A percentile compares a stretch with the other conserved stretches of the same genome.
These are phyloP conservation scores for Aspergillus spinulosporus DNA, from an alignment of 2,329 filamentous ascomycete species.

Conservation along the genomic window DNA sequence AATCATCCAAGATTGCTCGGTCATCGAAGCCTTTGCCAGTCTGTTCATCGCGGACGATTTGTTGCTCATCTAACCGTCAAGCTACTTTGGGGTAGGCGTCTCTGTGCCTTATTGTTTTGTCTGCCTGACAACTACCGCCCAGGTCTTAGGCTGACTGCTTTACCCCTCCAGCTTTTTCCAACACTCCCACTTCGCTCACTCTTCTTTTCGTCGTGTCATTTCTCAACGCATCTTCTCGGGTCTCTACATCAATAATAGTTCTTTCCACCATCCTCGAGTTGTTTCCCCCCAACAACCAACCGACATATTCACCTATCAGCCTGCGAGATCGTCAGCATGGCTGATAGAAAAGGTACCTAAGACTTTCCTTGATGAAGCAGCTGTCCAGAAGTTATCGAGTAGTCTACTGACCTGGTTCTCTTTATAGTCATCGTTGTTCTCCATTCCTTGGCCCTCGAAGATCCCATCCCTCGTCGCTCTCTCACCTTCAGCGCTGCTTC, in stretches of 20 bases:
- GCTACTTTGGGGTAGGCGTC: not conserved
- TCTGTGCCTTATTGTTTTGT: constrained; percentile 1
- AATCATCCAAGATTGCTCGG: not conserved
- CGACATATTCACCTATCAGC: not conserved
- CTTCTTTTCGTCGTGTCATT: not conserved
- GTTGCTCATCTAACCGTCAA: not conserved
- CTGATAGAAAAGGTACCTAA: constrained; percentile 27
- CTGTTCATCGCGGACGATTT: not conserved
- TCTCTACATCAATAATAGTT: not conserved
- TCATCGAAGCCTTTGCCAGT: not conserved
- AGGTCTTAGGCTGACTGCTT: constrained; percentile 23
- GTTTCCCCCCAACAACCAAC: not conserved
- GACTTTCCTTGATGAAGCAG: not conserved
- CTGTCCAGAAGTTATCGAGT: not conserved
- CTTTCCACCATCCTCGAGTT: not conserved
- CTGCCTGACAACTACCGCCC: constrained; percentile 8
- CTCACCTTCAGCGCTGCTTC: constrained; percentile 33
- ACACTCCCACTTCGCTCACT: not conserved
- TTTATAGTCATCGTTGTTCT: constrained; percentile 37
- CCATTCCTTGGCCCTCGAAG: constrained; percentile 26
- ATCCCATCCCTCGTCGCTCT: constrained; percentile 31
- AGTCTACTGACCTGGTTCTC: constrained; percentile 12
- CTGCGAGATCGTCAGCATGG: constrained; percentile 20
- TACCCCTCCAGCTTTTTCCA: constrained; percentile 19
- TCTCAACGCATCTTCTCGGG: not conserved